Conservation (phyloP, 2,329 filamentous ascomycete genomes). For the Phyllosticta capitalensis region DNA sequence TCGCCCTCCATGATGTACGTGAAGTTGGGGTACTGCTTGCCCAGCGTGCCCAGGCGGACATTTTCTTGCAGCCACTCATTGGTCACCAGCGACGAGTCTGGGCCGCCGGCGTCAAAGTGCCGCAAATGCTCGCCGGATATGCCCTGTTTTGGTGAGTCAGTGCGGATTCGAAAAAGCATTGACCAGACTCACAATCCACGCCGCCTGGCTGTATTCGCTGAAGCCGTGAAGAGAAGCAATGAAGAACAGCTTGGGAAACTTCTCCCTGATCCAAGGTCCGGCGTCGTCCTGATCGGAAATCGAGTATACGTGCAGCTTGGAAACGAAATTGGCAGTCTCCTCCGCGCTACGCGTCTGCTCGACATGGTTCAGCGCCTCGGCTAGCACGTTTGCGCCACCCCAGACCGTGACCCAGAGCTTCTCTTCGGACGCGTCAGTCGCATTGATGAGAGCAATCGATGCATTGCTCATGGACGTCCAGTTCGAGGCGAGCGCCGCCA, state of each 20-base stretch:
- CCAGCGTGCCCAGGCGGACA: slow-evolving; percentile 37
- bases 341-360: slow-evolving; percentile 16
- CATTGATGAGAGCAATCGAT: slow-evolving; percentile 17
- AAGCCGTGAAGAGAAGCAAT: slow-evolving; percentile 41
- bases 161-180: not conserved
- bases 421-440: slow-evolving; percentile 21
- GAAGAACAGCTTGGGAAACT: slow-evolving; percentile 41
- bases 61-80: slow-evolving; percentile 39
- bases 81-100: slow-evolving; percentile 33
- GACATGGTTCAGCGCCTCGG: slow-evolving; percentile 37
- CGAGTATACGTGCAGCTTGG: slow-evolving; percentile 42
- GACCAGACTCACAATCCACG: slow-evolving; percentile 32
- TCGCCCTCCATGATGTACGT: slow-evolving; percentile 41
- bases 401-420: slow-evolving; percentile 42
- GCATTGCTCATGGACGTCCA: slow-evolving; percentile 15
- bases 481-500: slow-evolving; percentile 21
- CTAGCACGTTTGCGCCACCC: slow-evolving; percentile 45
- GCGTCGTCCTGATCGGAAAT: slow-evolving; percentile 47
- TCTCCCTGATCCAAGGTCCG: slow-evolving; percentile 39
- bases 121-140: slow-evolving; percentile 24
- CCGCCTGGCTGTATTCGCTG: slow-evolving; percentile 38
- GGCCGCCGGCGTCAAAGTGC: slow-evolving; percentile 31
- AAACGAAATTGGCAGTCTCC: slow-evolving; percentile 29
- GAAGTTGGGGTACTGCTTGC: slow-evolving; percentile 35
- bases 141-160: not conserved